Evolutionary conservation across 2,329 filamentous ascomycete genomes (phyloP).

Genomic region (Venturia carpophila): DNA sequence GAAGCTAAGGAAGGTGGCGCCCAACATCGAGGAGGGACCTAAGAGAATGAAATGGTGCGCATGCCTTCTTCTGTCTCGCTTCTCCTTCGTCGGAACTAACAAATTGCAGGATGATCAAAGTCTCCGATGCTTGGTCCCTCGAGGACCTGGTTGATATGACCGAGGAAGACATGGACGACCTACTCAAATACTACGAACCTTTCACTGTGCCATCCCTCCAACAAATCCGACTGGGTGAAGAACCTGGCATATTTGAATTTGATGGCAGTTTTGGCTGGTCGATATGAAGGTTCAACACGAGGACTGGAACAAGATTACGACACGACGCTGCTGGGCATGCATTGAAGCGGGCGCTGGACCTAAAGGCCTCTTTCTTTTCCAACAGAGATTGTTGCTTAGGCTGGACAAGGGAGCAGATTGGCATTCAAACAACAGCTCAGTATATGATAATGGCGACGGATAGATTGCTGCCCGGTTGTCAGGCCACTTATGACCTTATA

Average conservation of each 20-base stretch:
- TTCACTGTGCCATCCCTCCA: conserved; percentile 38
- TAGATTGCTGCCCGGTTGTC: not conserved
- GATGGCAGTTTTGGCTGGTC: conserved; percentile 42
- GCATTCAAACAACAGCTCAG: not conserved
- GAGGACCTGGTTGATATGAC: conserved; percentile 77
- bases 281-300: not conserved
- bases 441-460: not conserved
- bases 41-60: conserved; percentile 81
- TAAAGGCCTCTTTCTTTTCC: not conserved
- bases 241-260: conserved; percentile 33
- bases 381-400: not conserved
- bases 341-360: not conserved
- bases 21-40: conserved; percentile 62
- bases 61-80: not conserved
- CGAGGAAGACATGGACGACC: conserved; percentile 70
- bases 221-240: conserved; percentile 34
- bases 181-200: conserved; percentile 66
- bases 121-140: conserved; percentile 80
- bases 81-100: not conserved
- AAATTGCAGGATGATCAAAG: conserved; percentile 68
- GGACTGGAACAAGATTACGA: not conserved
- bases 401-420: not conserved
- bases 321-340: not conserved
- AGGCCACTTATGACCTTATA: not conserved
- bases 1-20: conserved; percentile 71